Conservation (phyloP, 495 filamentous ascomycete genomes). For the Podospora appendiculata region DNA sequence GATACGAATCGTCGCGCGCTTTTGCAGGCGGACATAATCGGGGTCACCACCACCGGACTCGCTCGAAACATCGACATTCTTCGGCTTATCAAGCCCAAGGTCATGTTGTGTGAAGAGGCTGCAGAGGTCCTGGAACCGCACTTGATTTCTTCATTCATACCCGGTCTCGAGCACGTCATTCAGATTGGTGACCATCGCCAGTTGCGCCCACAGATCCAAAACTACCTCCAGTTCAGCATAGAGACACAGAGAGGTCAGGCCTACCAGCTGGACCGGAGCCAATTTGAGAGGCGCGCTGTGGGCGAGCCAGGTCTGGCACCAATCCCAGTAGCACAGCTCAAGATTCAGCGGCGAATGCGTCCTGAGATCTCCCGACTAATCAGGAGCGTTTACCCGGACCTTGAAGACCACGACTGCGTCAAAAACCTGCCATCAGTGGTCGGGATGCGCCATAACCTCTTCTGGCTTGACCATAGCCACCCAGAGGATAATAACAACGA, state of each 20-base stretch:
- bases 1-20: slow-evolving; percentile 50
- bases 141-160: slow-evolving; percentile 58
- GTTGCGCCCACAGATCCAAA: slow-evolving; percentile 48
- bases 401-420: slow-evolving; percentile 34
- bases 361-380: slow-evolving; percentile 59
- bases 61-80: slow-evolving; percentile 59
- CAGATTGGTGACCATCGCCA: slow-evolving; percentile 74
- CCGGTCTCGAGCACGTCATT: slow-evolving; percentile 63
- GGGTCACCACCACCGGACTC: slow-evolving; percentile 67
- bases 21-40: slow-evolving; percentile 53
- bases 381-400: slow-evolving; percentile 50
- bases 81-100: slow-evolving; percentile 52
- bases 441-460: slow-evolving; percentile 58
- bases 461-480: slow-evolving; percentile 64
- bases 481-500: slow-evolving; percentile 35
- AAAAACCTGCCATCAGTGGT: slow-evolving; percentile 47
- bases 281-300: slow-evolving; percentile 45
- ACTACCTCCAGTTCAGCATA: slow-evolving; percentile 19
- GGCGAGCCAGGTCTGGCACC: slow-evolving; percentile 19
- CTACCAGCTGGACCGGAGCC: slow-evolving; percentile 56
- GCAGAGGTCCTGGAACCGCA: slow-evolving; percentile 71
- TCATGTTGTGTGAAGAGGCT: slow-evolving; percentile 71
- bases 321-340: slow-evolving; percentile 28
- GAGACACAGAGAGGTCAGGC: slow-evolving; percentile 33
- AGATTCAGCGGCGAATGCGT: slow-evolving; percentile 72